Conservation (phyloP, 2,329 filamentous ascomycete species). For the Calonectria pseudoreteaudii region DNA sequence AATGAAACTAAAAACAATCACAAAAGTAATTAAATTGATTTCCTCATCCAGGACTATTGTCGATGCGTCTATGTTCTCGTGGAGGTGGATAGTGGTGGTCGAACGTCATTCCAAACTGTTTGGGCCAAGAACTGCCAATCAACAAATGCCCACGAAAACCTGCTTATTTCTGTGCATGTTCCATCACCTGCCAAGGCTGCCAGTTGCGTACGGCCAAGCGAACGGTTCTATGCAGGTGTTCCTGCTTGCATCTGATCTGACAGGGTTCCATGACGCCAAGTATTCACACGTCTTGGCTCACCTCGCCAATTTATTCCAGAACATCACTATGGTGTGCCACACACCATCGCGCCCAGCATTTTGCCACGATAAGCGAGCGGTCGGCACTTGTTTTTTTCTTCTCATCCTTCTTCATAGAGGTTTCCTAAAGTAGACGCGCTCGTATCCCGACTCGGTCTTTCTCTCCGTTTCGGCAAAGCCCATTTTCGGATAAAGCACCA, state of each 20-base stretch:
- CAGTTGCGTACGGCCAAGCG: neutral
- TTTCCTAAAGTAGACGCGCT: conserved; percentile 51
- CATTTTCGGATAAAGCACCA: conserved; percentile 43
- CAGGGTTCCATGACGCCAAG: neutral
- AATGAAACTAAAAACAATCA: neutral
- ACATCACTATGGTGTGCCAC: neutral
- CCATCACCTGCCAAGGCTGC: neutral
- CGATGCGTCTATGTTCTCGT: neutral
- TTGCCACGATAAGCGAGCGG: neutral
- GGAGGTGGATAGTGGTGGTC: neutral
- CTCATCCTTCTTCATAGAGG: no score
- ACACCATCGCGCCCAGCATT: neutral
- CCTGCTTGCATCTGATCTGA: neutral
- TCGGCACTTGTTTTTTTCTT: conserved; percentile 34
- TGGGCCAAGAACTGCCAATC: neutral
- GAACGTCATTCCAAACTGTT: neutral
- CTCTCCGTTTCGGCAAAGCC: conserved; percentile 49
- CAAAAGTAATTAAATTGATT: neutral
- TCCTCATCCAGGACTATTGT: neutral
- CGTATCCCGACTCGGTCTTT: conserved; percentile 46
- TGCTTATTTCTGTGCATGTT: neutral
- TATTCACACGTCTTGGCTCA: neutral
- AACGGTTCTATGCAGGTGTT: neutral
- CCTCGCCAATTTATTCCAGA: neutral
- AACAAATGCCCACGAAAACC: neutral